Conservation (phyloP, 805 yeast species). For the Torulaspora indica region DNA sequence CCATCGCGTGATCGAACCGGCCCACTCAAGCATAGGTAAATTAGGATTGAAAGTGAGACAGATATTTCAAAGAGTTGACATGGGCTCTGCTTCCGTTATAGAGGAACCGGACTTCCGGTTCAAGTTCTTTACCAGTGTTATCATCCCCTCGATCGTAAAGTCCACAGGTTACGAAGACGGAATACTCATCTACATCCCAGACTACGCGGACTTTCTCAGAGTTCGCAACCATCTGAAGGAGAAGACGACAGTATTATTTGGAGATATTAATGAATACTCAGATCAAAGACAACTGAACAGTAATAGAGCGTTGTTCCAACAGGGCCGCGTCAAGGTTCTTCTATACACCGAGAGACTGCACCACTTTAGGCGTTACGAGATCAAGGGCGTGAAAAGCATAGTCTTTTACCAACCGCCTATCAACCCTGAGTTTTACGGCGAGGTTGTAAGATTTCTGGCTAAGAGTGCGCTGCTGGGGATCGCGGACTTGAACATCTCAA, state of each 20-base stretch:
- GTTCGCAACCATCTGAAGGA: conserved; percentile 57
- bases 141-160: conserved; percentile 64
- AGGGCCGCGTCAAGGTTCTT: conserved; percentile 59
- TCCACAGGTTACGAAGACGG: conserved; percentile 66
- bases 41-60: conserved; percentile 65
- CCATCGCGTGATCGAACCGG: conserved; percentile 43
- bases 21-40: conserved; percentile 53
- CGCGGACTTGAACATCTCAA: conserved; percentile 52
- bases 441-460: conserved; percentile 66
- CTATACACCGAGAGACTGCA: conserved; percentile 94
- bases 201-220: conserved; percentile 80
- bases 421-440: conserved; percentile 79
- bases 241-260: conserved; percentile 60
- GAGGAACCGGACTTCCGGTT: conserved; percentile 81
- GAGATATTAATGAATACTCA: conserved; percentile 79
- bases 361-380: conserved; percentile 79
- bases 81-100: conserved; percentile 42
- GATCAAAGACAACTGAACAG: conserved; percentile 64
- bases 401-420: conserved; percentile 80
- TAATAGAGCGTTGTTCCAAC: conserved; percentile 63
- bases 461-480: conserved; percentile 47
- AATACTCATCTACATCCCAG: conserved; percentile 72
- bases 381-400: conserved; percentile 78
- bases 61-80: conserved; percentile 65
- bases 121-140: conserved; percentile 67